phyloP scores from a whole-genome alignment of 306 rosid genomes.

The Glycine latifolia region DNA sequence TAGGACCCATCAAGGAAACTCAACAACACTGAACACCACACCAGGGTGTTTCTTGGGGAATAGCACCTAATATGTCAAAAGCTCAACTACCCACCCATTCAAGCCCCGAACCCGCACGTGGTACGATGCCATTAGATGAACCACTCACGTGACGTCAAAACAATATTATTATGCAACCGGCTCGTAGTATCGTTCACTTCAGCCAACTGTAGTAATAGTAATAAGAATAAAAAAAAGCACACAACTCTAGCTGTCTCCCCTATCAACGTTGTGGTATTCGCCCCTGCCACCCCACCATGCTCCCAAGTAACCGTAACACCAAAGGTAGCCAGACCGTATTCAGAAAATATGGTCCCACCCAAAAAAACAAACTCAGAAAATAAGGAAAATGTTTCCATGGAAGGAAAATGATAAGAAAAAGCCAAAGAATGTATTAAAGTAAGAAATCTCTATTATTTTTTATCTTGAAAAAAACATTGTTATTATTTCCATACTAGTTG shows the following conservation, averaged over 20 bases:
- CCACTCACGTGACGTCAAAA: constrained; percentile 43
- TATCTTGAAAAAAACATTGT: too few species aligned
- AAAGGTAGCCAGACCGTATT: constrained; percentile 37
- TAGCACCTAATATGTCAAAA: constrained; percentile 44
- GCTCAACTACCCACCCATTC: constrained; percentile 38
- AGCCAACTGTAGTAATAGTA: constrained; percentile 52
- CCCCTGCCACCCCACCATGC: neutral
- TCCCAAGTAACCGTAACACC: constrained; percentile 29
- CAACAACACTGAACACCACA: neutral
- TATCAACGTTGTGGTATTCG: constrained; percentile 46
- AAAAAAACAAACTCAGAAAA: neutral
- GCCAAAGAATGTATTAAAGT: too few species aligned
- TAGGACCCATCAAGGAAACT: constrained; percentile 22
- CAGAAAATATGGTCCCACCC: neutral
- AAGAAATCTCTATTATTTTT: too few species aligned
- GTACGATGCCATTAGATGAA: constrained; percentile 10
- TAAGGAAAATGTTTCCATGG: neutral
- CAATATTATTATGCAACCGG: constrained; percentile 27
- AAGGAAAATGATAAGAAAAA: too few species aligned
- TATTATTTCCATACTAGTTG: too few species aligned
- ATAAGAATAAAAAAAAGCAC: constrained; percentile 43
- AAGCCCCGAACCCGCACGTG: constrained; percentile 41
- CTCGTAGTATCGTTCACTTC: constrained; percentile 27
- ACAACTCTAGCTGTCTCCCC: constrained; percentile 35
- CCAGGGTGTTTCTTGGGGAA: constrained; percentile 37